Base-by-base conservation (phyloP, 805 yeast species). In the Sugiyamaella chiloensis region DNA sequence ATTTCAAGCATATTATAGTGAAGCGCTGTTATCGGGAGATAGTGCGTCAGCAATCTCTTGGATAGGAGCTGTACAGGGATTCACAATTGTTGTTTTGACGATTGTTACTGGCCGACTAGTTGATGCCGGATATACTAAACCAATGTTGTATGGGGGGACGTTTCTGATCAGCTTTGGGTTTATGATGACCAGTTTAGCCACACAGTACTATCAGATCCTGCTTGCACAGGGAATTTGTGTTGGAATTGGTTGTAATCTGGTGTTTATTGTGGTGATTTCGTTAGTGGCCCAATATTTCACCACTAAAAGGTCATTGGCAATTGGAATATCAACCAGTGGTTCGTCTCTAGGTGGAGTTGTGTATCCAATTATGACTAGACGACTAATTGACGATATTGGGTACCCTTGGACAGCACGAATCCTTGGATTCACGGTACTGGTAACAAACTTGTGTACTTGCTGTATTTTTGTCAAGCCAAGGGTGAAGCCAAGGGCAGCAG, bases 271-370 rank as follows among this genome's bases (percentile, higher is more conserved):
- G 1, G 60, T 73, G 43, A 59, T 76, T 23, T 69, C 75, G 3
- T 64, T 67, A 8, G 58, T 72, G 14, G 58, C 75, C 1, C 73
- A 70, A 31, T 74, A 74, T 66, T 76, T 75, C 55, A 53, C 61
- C 30, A 61, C 54, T 32, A 66, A 60, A 45, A 58, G 78, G 40
- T 76, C 71, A 7, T 56, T 68, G 20, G 78, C 75, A 5, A 62
- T 67, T 17, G 72, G 76, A 1, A 54, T 73, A 5, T 72, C 72
- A 1, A 69, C 76, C 1, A 60, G 70, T 20, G 80, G 80, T 8
- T 75, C 79, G 0, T 70, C 78, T 5, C 55, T 76, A 7, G 80
- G 80, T 4, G 78, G 79, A 8, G 59, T 72, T 51, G 46, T 71
- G 27, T 72, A 72, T 53, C 78, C 80, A 19, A 59, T 76, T 31